Evolutionary conservation across 1,284 basidiomycete genomes (phyloP), one percentile per base, ranked within the genome.

Genomic region (Leccinum fallax): DNA sequence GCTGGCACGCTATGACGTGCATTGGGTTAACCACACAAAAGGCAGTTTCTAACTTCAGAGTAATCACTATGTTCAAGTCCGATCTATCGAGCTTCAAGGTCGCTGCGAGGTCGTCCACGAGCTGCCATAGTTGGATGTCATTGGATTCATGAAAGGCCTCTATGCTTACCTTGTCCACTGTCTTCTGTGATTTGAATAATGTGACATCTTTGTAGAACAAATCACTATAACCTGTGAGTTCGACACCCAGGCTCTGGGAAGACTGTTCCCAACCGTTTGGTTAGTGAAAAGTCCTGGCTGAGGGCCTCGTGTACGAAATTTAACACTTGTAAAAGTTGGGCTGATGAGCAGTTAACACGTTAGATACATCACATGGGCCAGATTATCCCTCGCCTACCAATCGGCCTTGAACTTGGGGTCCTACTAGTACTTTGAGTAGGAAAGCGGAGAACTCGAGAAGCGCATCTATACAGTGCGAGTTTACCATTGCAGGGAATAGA

Each of bases 41-140:
- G 24, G 5, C n/a, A 46, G 26, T 43, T 52, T 24, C 13, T 54
- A 26, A 26, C 13, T 9, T 26, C 19, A 38, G 54, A 49, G 15
- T 21, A 71, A 82, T 70, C 65, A 94, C 94, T 34, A 97, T 87
- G 69, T 91, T 88, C 60, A 97, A 80, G 69, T 94, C 89, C 6
- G 84, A 83, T 46, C 95, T 82, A 55, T 87, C 81, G 3, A 95
- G 71, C 3, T 83, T 80, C 30, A 95, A 84, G 0, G 94, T 93
- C 1, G 92, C 93, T 0, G 94, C 90, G 13, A 97, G 76, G 69
- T 95, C 93, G 68, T 97, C 94, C 19, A 96, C 86, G 16, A 97
- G 80, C 94, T 97, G 67, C 26, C n/a, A 55, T 30, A 43, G 63
- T 63, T 53, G 59, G 60, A 61, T 51, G 48, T 30, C 13, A 8